Conservation (phyloP, 2,329 filamentous ascomycete genomes). For the Trichophyton verrucosum region DNA sequence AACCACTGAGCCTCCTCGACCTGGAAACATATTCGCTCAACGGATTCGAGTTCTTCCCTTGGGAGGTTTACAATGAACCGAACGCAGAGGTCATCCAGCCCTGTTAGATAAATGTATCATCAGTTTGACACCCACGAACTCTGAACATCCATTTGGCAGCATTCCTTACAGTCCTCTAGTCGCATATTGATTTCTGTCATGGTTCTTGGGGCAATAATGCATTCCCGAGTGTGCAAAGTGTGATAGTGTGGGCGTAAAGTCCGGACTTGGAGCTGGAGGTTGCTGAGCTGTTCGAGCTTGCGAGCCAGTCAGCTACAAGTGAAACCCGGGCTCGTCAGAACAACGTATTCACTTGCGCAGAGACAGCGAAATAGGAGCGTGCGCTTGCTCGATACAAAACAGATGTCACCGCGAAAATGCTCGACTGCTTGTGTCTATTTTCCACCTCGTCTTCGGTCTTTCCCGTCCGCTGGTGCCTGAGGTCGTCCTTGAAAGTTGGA, state of each 20-base stretch:
- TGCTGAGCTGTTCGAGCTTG: background rate
- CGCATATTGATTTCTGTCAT: constrained; percentile 72
- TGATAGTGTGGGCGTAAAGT: background rate
- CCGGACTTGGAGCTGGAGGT: background rate
- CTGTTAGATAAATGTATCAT: constrained; percentile 33
- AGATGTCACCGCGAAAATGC: background rate
- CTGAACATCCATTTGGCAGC: background rate
- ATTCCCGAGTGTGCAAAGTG: constrained; percentile 38
- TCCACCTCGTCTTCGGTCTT: background rate
- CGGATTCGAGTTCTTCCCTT: constrained; percentile 73
- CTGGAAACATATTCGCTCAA: constrained; percentile 94
- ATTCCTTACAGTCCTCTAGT: constrained; percentile 65
- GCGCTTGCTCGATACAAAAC: background rate
- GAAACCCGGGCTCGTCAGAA: background rate
- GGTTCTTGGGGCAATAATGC: constrained; percentile 45
- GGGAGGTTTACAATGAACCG: constrained; percentile 97
- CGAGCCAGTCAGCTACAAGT: background rate
- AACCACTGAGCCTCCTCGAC: constrained; percentile 99
- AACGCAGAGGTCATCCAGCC: constrained; percentile 95
- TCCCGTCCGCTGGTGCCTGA: background rate
- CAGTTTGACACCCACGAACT: background rate
- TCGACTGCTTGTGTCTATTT: background rate
- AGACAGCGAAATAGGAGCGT: background rate
- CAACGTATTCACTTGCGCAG: background rate
- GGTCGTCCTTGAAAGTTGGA: background rate